Evolutionary conservation across 2,329 filamentous ascomycete species (phyloP).

Genomic region (Cytospora chrysosperma): DNA sequence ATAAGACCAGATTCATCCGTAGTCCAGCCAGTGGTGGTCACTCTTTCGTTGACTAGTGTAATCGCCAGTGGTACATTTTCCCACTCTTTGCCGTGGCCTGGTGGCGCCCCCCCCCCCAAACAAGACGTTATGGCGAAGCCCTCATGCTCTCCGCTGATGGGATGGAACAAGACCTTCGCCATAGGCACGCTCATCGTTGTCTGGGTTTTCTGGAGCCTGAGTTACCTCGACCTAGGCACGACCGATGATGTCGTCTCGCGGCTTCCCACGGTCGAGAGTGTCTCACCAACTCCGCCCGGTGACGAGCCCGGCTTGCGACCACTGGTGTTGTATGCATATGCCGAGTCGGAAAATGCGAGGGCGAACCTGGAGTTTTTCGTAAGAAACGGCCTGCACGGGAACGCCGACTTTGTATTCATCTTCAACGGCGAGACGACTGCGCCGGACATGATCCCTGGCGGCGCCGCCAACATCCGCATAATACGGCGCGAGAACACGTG

Average conservation of each 20-base stretch:
- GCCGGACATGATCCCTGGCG: conserved; percentile 27
- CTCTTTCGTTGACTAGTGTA: neutral
- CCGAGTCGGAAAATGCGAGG: conserved; percentile 33
- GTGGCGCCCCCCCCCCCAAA: neutral
- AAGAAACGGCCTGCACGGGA: conserved; percentile 33
- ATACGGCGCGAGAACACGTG: conserved; percentile 32
- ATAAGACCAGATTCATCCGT: too few species aligned
- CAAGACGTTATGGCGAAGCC: conserved; percentile 13
- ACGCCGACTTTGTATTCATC: conserved; percentile 39
- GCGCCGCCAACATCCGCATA: conserved; percentile 32
- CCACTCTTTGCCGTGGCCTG: neutral
- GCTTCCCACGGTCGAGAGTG: conserved; percentile 3
- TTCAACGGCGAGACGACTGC: conserved; percentile 34
- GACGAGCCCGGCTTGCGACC: conserved; percentile 17
- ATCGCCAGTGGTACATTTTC: too few species aligned
- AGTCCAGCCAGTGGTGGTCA: too few species aligned
- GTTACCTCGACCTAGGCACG: neutral
- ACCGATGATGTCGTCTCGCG: conserved; percentile 11
- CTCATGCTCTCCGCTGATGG: conserved; percentile 2
- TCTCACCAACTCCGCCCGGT: neutral
- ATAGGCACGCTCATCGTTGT: conserved; percentile 15
- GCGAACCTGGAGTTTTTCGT: conserved; percentile 36
- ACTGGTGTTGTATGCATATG: conserved; percentile 36
- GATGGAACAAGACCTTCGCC: conserved; percentile 18
- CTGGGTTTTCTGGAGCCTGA: conserved; percentile 19